phyloP scores from a whole-genome alignment of 2,329 filamentous ascomycete species.

The Colletotrichum salicis region DNA sequence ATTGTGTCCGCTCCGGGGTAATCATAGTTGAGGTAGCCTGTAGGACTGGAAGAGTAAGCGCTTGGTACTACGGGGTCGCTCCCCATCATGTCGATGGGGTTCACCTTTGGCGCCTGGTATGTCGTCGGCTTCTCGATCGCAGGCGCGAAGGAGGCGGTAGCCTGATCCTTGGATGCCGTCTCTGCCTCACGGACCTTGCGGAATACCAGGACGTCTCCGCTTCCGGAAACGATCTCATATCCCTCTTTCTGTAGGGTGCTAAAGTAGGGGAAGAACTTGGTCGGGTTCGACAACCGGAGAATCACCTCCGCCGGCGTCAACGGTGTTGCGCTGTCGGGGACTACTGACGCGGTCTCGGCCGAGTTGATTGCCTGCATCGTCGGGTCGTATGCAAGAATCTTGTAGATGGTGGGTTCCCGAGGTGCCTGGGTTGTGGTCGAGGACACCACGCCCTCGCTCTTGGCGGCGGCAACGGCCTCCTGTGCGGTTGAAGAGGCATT shows the following conservation, averaged over 20 bases:
- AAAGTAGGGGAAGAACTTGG: slow-evolving; percentile 74
- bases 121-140: slow-evolving; percentile 31
- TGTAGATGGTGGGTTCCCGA: slow-evolving; percentile 59
- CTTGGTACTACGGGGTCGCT: slow-evolving; percentile 50
- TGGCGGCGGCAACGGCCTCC: background rate
- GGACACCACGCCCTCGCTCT: background rate
- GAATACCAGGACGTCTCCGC: slow-evolving; percentile 73
- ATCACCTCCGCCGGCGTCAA: slow-evolving; percentile 70
- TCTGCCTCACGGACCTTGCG: slow-evolving; percentile 63
- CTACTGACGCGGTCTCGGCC: slow-evolving; percentile 69
- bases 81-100: slow-evolving; percentile 69
- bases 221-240: slow-evolving; percentile 74
- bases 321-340: slow-evolving; percentile 58
- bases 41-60: slow-evolving; percentile 71
- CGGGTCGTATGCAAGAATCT: slow-evolving; percentile 73
- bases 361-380: slow-evolving; percentile 65
- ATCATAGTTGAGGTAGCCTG: slow-evolving; percentile 73
- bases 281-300: slow-evolving; percentile 68
- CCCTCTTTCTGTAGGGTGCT: slow-evolving; percentile 67
- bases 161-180: slow-evolving; percentile 31
- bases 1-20: slow-evolving; percentile 44
- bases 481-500: background rate
- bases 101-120: slow-evolving; percentile 49
- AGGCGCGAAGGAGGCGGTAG: background rate
- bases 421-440: slow-evolving; percentile 11